phyloP scores from a whole-genome alignment of 345 rosid species.

The Abelmoschus esculentus region DNA sequence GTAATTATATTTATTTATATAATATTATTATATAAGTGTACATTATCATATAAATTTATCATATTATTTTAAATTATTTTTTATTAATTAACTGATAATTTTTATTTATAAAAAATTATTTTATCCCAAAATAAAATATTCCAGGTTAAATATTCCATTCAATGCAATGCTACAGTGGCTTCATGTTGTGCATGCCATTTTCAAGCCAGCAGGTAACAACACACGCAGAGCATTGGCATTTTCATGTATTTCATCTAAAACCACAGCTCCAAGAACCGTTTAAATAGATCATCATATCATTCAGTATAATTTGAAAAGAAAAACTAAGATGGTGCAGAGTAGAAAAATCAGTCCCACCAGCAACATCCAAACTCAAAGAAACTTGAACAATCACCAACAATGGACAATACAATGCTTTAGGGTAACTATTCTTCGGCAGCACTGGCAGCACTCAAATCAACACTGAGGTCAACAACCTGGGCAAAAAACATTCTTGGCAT shows the following conservation, averaged over 20 bases:
- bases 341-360: not conserved
- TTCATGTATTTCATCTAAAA: not conserved
- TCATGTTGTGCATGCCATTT: not conserved
- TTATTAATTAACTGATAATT: no score
- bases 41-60: no score
- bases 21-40: no score
- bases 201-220: not conserved
- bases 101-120: no score
- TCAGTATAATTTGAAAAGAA: not conserved
- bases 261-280: not conserved
- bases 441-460: slow-evolving; percentile 88
- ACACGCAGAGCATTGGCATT: not conserved
- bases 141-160: no score
- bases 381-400: not conserved
- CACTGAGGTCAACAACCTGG: slow-evolving; percentile 78
- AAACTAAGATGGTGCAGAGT: not conserved
- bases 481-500: not conserved
- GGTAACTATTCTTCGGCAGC: slow-evolving; percentile 56
- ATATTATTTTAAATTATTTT: no score
- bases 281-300: not conserved
- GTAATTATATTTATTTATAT: no score
- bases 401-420: not conserved
- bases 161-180: no score
- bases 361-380: not conserved
- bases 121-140: no score